Percentiles rank a stretch among this genome's conserved stretches.
Evolutionary conservation across 192 early-diverging fungal species (phyloP).

Genomic region (Backusella australiensis): DNA sequence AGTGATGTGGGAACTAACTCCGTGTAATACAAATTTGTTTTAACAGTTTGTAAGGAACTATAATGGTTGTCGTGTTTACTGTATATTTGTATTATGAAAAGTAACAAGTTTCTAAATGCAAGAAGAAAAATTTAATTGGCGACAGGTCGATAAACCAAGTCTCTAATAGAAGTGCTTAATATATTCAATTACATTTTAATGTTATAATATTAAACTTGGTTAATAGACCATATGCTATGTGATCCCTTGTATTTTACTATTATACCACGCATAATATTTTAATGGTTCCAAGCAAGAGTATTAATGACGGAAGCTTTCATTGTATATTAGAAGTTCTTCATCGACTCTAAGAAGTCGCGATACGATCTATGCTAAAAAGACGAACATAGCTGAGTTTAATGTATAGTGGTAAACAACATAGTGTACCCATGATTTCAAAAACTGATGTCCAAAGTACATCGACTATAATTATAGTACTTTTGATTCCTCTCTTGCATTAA

Average conservation of each 20-base stretch:
- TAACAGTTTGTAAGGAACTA: too few species aligned
- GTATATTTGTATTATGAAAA: too few species aligned
- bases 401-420: not conserved
- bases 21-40: too few species aligned
- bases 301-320: not conserved
- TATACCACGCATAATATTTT: not conserved
- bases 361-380: not conserved
- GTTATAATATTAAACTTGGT: not conserved
- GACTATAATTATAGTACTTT: not conserved
- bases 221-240: not conserved
- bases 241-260: not conserved
- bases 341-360: not conserved
- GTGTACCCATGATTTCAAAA: not conserved
- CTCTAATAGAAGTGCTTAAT: not conserved
- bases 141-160: not conserved
- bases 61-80: too few species aligned
- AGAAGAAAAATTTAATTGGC: too few species aligned
- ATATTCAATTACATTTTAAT: not conserved
- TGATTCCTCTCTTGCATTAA: not conserved
- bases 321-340: not conserved
- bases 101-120: too few species aligned
- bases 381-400: not conserved
- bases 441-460: not conserved
- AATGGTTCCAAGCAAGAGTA: not conserved
- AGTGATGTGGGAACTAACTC: not conserved